Evolutionary conservation across 192 early-diverging fungal genomes (phyloP), one percentile per base, ranked within the genome.

Genomic region (Rhizoclosmatium sp.): DNA sequence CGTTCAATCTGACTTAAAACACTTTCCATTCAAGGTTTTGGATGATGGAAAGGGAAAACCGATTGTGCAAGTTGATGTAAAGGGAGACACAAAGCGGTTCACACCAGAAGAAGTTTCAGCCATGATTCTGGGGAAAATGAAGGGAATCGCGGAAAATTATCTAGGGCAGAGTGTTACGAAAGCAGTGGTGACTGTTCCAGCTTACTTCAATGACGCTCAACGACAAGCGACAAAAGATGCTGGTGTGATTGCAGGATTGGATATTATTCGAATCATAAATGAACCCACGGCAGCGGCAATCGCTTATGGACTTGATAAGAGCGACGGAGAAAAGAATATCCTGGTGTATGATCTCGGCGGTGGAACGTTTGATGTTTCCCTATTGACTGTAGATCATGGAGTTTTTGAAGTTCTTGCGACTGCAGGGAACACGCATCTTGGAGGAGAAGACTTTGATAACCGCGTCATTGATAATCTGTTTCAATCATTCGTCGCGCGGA

Each of bases 341-440:
- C 93, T 98, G 65, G 94, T 98, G 73, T 98, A 92, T 86, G 97
- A 98, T 88, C 89, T 98, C 71, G 97, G 97, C 81, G 96, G 97
- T 87, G 97, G 97, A 89, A 96, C 86, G 19, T 97, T 99, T 82
- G 97, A 99, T 91, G 97, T 99, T 21, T 97, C 97, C 44, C 89
- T 99, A 69, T 87, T 99, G 81, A 93, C 95, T 71, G 96, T 99
- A 71, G 95, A 96, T 76, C 94, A 96, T 84, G 97, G 97, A 84
- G 94, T 99, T 78, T 78, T 99, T 82, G 97, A 96, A 82, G 97
- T 99, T 64, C 87, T 95, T 80, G 92, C 97, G 51, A 99, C 97
- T 77, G 93, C 93, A 79, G 97, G 97, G 87, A 95, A 99, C 91
- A 97, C 97, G 62, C 75, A 95, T 96, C 88, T 96, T 94, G 92